Base-by-base conservation (phyloP, 2,329 filamentous ascomycete species). In the Fusarium equiseti region DNA sequence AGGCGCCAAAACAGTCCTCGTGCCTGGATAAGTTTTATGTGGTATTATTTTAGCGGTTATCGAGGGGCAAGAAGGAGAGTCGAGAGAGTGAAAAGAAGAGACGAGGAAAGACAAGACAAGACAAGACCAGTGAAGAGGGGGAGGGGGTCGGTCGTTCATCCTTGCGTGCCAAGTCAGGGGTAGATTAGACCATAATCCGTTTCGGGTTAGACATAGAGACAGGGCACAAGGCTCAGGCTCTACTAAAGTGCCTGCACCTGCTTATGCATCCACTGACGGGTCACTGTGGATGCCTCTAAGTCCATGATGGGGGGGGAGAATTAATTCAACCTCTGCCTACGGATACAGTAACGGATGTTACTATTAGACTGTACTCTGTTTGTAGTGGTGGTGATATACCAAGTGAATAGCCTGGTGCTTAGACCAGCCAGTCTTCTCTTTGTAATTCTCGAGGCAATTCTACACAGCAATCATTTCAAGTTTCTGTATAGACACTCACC, bases 221-320 rank as follows among this genome's bases (percentile, higher is more conserved):
- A 42, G 24, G 57, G 32, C 61, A 66, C 64, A 43, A 62, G 60
- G 66, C 54, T 59, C 57, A 68, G 62, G 67, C 63, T 71, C 67
- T 63, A 68, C 68, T 74, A 72, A 74, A 74, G 72, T 75, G 72
- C 72, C 68, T 72, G 64, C 68, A 73, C 72, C 65, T 72, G 45
- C 63, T 60, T 61, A 57, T 71, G 68, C 68, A 71, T 54, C 52
- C 55, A 71, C 52, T 65, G 53, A 68, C 63, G 68, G 68, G 63
- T 60, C 68, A 40, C 40, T 65, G 68, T 71, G 68, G 59, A 55
- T 69, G 63, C 68, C 63, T 27, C 32, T 24, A 52, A 26, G 32
- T 27, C 24, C 13, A 71, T 59, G 63, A 59, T 68, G 62, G 61
- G 63, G 43, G 66, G 60, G 44, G 26, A 64, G 38, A 58, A 38